Percentiles rank a stretch among this genome's conserved stretches.
Evolutionary conservation across 306 rosid species (phyloP).

Genomic region (Abrus pulchellus): DNA sequence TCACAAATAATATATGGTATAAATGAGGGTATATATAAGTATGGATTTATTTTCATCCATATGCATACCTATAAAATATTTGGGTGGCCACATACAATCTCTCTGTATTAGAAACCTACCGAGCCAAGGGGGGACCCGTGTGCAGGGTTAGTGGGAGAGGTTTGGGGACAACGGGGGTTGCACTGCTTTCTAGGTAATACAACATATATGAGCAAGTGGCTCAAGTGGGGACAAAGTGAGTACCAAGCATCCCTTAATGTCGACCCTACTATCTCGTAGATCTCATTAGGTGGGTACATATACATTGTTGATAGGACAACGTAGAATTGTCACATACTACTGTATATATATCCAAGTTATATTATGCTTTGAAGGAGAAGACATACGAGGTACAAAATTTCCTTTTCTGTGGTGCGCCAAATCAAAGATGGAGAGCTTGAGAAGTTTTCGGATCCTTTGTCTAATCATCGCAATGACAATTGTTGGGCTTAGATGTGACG

Average conservation of each 20-base stretch:
- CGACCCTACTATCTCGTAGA: constrained; percentile 5
- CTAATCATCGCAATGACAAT: constrained; percentile 47
- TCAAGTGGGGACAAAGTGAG: constrained; percentile 68
- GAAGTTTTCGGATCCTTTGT: constrained; percentile 43
- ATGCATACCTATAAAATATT: too few species aligned
- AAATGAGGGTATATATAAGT: too few species aligned
- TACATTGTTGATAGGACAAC: not conserved
- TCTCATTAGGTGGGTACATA: constrained; percentile 46
- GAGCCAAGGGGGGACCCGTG: constrained; percentile 17
- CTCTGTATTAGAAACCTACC: not conserved
- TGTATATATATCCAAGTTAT: not conserved
- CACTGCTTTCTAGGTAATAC: not conserved
- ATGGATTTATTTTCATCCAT: too few species aligned
- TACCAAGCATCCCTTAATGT: constrained; percentile 40
- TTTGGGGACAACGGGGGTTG: constrained; percentile 37
- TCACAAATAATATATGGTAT: too few species aligned
- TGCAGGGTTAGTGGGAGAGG: constrained; percentile 49
- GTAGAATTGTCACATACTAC: constrained; percentile 9
- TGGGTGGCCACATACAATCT: too few species aligned
- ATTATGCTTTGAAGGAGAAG: constrained; percentile 34
- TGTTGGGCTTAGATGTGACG: constrained; percentile 51
- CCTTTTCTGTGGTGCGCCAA: constrained; percentile 2
- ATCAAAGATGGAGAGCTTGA: constrained; percentile 47
- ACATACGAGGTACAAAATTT: constrained; percentile 12
- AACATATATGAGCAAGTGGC: constrained; percentile 36